phyloP scores from a whole-genome alignment of 2,329 filamentous ascomycete species.

The Aspergillus latus region DNA sequence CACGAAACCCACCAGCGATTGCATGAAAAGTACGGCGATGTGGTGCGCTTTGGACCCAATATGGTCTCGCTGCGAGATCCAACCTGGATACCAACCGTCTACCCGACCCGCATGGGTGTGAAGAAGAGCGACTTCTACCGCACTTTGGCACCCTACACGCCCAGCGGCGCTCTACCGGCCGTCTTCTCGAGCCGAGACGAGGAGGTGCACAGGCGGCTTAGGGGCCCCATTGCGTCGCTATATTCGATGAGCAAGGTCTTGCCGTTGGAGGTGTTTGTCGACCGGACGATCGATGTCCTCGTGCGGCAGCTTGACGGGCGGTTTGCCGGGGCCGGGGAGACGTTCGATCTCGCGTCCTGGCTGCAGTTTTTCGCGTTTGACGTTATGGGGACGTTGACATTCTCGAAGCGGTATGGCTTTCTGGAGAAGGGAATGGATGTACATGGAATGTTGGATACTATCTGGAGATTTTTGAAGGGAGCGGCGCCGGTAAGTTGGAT shows the following conservation, averaged over 20 bases:
- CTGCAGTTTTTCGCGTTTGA: constrained; percentile 38
- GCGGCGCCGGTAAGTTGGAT: constrained; percentile 16
- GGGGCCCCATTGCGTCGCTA: constrained; percentile 12
- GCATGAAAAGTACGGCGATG: constrained; percentile 28
- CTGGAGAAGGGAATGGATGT: constrained; percentile 31
- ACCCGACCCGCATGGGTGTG: constrained; percentile 19
- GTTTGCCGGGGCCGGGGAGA: neutral
- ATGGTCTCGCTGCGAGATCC: constrained; percentile 31
- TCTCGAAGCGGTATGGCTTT: constrained; percentile 32
- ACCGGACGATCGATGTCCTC: neutral
- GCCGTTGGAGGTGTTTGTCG: constrained; percentile 6
- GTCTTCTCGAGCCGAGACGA: constrained; percentile 34
- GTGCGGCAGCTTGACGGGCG: constrained; percentile 4
- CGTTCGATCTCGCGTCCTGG: constrained; percentile 29
- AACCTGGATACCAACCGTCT: constrained; percentile 22
- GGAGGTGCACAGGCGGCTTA: constrained; percentile 23
- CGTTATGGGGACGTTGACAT: constrained; percentile 33
- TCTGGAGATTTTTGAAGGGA: constrained; percentile 19
- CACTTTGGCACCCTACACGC: constrained; percentile 8
- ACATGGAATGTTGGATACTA: constrained; percentile 23
- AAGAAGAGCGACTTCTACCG: constrained; percentile 30
- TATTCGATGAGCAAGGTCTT: constrained; percentile 16
- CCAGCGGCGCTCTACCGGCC: constrained; percentile 19
- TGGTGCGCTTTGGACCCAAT: constrained; percentile 33
- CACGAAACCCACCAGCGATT: constrained; percentile 23